A percentile compares a stretch with the other conserved stretches of the same genome.
phyloP scores from a whole-genome alignment of 495 filamentous ascomycete species.

The Letharia columbiana region DNA sequence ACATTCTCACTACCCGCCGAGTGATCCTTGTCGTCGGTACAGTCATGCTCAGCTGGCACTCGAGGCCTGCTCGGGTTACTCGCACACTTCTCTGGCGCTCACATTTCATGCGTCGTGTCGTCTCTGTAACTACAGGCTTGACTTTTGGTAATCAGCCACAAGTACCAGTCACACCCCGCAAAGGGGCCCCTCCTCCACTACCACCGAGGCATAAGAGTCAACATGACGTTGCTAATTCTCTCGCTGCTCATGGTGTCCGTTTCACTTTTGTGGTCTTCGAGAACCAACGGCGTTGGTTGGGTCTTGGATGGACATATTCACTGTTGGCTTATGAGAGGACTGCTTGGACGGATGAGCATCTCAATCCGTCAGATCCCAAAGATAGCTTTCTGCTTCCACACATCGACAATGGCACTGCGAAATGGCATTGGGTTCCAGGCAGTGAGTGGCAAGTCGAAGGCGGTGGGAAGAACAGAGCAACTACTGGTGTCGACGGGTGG shows the following conservation, averaged over 20 bases:
- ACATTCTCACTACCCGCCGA: constrained; percentile 79
- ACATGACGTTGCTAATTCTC: constrained; percentile 37
- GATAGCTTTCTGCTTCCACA: constrained; percentile 82
- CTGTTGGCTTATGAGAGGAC: constrained; percentile 81
- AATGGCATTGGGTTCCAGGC: constrained; percentile 82
- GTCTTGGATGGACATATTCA: constrained; percentile 87
- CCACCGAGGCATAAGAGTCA: constrained; percentile 32
- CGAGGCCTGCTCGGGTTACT: constrained; percentile 73
- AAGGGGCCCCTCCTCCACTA: constrained; percentile 26
- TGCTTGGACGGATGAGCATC: constrained; percentile 92
- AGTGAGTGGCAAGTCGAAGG: constrained; percentile 87
- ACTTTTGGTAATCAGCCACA: constrained; percentile 44
- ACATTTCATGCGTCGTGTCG: constrained; percentile 54
- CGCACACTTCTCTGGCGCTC: constrained; percentile 90
- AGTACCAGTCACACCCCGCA: constrained; percentile 25
- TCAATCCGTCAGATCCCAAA: constrained; percentile 67
- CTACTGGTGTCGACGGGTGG: constrained; percentile 66
- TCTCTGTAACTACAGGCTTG: constrained; percentile 68
- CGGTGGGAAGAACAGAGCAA: constrained; percentile 45
- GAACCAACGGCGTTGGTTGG: constrained; percentile 93
- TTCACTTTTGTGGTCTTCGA: constrained; percentile 96
- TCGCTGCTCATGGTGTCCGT: constrained; percentile 58
- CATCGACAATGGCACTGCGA: constrained; percentile 68
- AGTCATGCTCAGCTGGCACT: constrained; percentile 80
- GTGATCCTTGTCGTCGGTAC: constrained; percentile 74